Evolutionary conservation across 176 grass and related monocot species (phyloP), one percentile per base, ranked within the genome.

Genomic region (Triticum monococcum): DNA sequence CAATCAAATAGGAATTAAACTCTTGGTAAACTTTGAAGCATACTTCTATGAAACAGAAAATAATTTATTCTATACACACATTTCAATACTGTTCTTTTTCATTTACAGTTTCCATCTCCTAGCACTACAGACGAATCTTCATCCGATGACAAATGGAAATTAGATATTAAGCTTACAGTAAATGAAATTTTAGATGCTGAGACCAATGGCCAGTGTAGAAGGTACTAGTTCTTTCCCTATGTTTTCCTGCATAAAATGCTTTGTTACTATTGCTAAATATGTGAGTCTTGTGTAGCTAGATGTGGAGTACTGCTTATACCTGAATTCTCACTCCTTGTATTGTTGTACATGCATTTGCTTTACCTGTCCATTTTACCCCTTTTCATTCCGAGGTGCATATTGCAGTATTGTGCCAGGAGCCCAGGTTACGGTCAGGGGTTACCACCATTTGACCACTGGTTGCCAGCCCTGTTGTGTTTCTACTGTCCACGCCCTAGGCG

Each of bases 11-110:
- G 87, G 91, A 73, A 77, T 91, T 70, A 88, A 87, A 67, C 85
- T 98, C 43, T 89, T 98, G 95, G 95, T 98, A 95, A 61, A 84
- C 67, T 83, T 81, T n/a, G 6, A 86, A 85, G 74, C 40, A 69
- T 86, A 75, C 12, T 91, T 86, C 41, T 82, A 75, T 92, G 69
- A 40, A 84, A 73, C 31, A 72, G 25, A 56, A 87, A 83, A 72
- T 2, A n/a, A 40, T 17, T 41, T 73, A 64, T 81, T 24, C 59
- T 25, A 56, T 64, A 26, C 32, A 56, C 64, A 60, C 63, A 40
- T 86, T 79, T 41, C 12, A 20, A 35, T 77, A 85, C 43, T 87
- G 7, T 40, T 88, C 65, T 67, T 80, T 18, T 79, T 41, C 12
- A 75, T 78, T 61, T 87, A 74, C 50, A 97, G 92, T 92, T 94